Evolutionary conservation across 176 grass and related monocot species (phyloP), one percentile per base, ranked within the genome.

Genomic region (Cocos nucifera): DNA sequence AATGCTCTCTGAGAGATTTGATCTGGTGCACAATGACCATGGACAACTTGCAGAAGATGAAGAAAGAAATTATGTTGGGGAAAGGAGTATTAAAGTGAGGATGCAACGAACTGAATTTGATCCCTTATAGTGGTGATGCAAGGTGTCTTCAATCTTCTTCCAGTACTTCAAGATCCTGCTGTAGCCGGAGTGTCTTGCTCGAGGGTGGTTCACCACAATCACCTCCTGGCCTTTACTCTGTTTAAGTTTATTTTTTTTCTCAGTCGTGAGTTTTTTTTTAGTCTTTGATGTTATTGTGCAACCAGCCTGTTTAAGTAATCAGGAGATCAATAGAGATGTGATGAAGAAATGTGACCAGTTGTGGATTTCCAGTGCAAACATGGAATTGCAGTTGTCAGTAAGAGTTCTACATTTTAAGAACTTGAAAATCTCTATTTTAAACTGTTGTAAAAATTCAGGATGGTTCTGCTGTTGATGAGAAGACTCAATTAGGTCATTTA

Each of bases 91-190:
- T 65, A 76, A 58, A 66, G 27, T 51, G 2, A 60, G 58, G 54
- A n/a, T 63, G 28, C 72, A 88, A 2, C 64, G 73, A 54, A 91
- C 80, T 19, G 81, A 88, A 59, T 15, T 15, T 75, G 2, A 79
- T 86, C 17, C 76, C 75, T 4, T 58, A 83, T 18, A 78, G 87
- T 1, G 71, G 86, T 0, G 84, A 89, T 57, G 63, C 75, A 54
- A 82, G 87, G 65, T 86, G 71, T 14, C 81, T 97, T 6, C 84
- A 88, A 22, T 98, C 93, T 21, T 98, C 93, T 15, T 83, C 79
- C 4, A 92, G 93, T 65, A 98, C 93, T 0, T 88, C 88, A 9
- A 84, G 79, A 69, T 98, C 93, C 0, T 98, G 92, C 58, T 98
- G 93, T 78, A 98, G 93, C 64, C 80, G 84, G 59, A 92, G 84